These are phyloP conservation scores for Aspergillus alliaceus DNA, from an alignment of 2,329 filamentous ascomycete genomes.

Conservation along the genomic window DNA sequence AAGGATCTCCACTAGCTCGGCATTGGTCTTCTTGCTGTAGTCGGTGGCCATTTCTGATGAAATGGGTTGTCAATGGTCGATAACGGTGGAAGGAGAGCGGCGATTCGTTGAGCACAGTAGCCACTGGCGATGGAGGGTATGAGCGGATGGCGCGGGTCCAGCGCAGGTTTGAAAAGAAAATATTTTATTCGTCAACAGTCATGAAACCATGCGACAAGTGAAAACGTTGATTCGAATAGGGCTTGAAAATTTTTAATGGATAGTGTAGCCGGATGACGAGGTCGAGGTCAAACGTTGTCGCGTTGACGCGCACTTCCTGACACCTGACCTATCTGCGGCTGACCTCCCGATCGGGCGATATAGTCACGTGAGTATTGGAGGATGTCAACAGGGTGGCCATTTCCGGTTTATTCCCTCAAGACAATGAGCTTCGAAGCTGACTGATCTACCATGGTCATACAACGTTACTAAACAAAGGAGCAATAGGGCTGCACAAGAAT, in stretches of 20 bases:
- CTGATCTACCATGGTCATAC: background rate
- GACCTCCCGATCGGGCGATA: background rate
- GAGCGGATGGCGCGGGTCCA: background rate
- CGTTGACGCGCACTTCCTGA: background rate
- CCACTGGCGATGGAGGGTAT: background rate
- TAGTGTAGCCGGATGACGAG: background rate
- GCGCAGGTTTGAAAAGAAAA: background rate
- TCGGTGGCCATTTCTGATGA: slow-evolving; percentile 39
- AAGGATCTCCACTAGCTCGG: slow-evolving; percentile 50
- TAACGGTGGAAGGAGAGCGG: background rate
- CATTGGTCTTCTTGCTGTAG: slow-evolving; percentile 52
- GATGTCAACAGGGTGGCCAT: too few relatives aligned
- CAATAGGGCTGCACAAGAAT: background rate
- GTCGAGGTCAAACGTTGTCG: background rate
- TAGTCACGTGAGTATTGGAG: slow-evolving; percentile 1
- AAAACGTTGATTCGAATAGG: background rate
- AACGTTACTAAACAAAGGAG: background rate
- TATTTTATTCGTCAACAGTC: background rate
- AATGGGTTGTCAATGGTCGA: slow-evolving; percentile 1
- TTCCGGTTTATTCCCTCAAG: too few relatives aligned
- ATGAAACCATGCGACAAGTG: background rate
- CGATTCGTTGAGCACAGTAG: background rate
- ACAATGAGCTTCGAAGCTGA: background rate
- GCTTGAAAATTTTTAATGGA: background rate
- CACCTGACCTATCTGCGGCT: background rate